Conservation (phyloP, 2,329 filamentous ascomycete species). For the Colletotrichum falcatum region DNA sequence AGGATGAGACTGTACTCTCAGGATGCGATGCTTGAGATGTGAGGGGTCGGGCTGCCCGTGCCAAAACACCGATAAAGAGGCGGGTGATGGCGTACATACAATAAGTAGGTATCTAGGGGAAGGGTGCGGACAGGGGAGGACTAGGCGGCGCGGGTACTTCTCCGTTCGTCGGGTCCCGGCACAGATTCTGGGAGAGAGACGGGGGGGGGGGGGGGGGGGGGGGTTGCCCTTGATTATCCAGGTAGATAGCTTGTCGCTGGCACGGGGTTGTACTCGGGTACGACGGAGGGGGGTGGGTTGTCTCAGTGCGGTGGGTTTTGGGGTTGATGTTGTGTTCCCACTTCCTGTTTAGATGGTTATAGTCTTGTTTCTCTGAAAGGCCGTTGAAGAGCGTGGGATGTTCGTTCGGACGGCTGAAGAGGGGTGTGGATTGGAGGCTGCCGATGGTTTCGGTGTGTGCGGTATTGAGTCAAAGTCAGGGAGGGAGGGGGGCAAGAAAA, state of each 20-base stretch:
- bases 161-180: neutral
- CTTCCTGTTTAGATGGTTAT: neutral
- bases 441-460: neutral
- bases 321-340: neutral
- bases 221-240: neutral
- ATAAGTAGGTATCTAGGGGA: neutral
- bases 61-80: neutral
- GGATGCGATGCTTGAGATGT: neutral
- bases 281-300: constrained; percentile 13
- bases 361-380: neutral
- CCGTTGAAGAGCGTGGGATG: neutral
- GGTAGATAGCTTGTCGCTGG: neutral
- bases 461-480: neutral
- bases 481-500: neutral
- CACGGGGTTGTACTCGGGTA: constrained; percentile 27
- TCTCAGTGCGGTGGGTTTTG: constrained; percentile 34
- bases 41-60: neutral
- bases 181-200: neutral
- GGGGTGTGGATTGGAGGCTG: neutral
- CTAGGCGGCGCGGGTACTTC: neutral
- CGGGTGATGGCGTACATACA: neutral
- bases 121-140: neutral
- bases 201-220: neutral
- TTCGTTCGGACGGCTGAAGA: neutral
- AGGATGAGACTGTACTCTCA: neutral